Evolutionary conservation across 2,329 filamentous ascomycete genomes (phyloP).

Genomic region (Catunica adiposa): DNA sequence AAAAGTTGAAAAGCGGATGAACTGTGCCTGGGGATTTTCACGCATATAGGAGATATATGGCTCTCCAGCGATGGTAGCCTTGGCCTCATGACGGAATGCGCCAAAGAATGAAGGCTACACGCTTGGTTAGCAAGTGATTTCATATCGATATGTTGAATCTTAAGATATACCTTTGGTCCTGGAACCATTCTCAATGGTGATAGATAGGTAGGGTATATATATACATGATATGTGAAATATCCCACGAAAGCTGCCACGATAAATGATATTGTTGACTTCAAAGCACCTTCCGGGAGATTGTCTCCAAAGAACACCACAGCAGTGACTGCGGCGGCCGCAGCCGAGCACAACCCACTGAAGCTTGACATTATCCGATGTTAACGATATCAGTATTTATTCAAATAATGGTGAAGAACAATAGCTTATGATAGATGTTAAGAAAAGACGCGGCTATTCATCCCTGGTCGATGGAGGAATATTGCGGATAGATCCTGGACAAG

Average conservation of each 20-base stretch:
- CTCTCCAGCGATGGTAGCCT: constrained; percentile 18
- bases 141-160: not conserved
- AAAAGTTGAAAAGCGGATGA: constrained; percentile 20
- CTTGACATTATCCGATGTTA: no score
- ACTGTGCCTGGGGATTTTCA: constrained; percentile 18
- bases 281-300: not conserved
- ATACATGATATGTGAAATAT: not conserved
- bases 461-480: no score
- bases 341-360: no score
- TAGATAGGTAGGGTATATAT: not conserved
- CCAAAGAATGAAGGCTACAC: constrained; percentile 23
- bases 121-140: not conserved
- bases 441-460: no score
- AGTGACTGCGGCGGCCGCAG: not conserved
- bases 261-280: not conserved
- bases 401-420: no score
- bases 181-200: not conserved
- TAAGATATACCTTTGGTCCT: constrained; percentile 24
- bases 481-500: no score
- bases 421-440: no score
- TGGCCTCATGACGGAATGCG: constrained; percentile 23
- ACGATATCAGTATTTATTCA: no score
- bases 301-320: not conserved
- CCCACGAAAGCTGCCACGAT: not conserved
- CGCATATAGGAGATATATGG: constrained; percentile 18